phyloP scores from a whole-genome alignment of 805 yeast genomes.

The Yamadazyma sp. region DNA sequence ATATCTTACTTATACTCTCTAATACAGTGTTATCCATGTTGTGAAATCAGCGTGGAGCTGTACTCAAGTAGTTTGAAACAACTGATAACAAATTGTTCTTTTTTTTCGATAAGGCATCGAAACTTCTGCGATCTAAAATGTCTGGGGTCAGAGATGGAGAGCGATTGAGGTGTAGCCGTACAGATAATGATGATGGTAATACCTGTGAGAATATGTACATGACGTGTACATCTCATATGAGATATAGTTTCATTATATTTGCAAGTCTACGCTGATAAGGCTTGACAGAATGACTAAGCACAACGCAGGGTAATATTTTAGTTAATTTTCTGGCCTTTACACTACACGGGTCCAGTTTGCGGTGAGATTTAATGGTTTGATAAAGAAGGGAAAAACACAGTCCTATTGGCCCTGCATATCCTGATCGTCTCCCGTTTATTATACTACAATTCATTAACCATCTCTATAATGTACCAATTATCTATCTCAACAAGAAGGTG shows the following conservation, averaged over 20 bases:
- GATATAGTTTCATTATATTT: too few relatives aligned
- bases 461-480: conserved; percentile 13
- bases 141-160: too few relatives aligned
- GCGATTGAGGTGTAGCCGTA: too few relatives aligned
- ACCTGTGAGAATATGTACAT: too few relatives aligned
- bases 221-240: too few relatives aligned
- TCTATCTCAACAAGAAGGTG: conserved; percentile 17
- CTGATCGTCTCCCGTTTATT: conserved; percentile 4
- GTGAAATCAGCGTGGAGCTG: not conserved
- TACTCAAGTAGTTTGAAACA: not conserved
- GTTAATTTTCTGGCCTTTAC: too few relatives aligned
- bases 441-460: conserved; percentile 11
- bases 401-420: not conserved
- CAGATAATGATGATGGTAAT: too few relatives aligned
- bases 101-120: conserved; percentile 9
- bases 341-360: too few relatives aligned
- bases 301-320: too few relatives aligned
- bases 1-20: conserved; percentile 1
- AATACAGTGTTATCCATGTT: conserved; percentile 2
- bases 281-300: too few relatives aligned
- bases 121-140: conserved; percentile 1
- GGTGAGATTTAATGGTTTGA: not conserved
- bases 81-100: conserved; percentile 6
- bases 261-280: too few relatives aligned
- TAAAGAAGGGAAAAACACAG: not conserved